phyloP scores from a whole-genome alignment of 306 rosid genomes.

The Lotus japonicus region DNA sequence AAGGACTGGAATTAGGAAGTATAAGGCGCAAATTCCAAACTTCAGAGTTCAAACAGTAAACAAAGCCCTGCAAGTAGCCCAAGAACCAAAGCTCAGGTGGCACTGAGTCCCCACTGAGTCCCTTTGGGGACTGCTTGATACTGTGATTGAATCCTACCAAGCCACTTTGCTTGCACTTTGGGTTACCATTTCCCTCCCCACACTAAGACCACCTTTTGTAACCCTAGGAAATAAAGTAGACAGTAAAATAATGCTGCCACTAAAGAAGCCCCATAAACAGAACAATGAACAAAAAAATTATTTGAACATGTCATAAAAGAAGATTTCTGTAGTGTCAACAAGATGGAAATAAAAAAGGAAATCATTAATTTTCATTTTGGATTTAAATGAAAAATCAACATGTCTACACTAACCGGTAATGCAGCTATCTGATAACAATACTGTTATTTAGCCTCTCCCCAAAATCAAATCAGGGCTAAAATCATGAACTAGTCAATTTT shows the following conservation, averaged over 20 bases:
- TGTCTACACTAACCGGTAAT: background rate
- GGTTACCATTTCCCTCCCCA: background rate
- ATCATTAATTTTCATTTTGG: background rate
- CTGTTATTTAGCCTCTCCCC: background rate
- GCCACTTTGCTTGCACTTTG: background rate
- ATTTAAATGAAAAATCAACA: background rate
- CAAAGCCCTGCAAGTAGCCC: background rate
- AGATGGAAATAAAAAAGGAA: background rate
- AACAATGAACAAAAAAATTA: background rate
- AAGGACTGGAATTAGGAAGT: background rate
- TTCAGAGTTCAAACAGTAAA: background rate
- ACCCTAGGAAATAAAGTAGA: background rate
- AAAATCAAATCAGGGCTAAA: background rate
- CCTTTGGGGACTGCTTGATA: background rate
- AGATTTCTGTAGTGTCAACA: background rate
- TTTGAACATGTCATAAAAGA: background rate
- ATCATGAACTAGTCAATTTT: background rate
- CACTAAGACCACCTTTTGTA: background rate
- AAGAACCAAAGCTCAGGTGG: background rate
- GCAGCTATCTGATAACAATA: background rate
- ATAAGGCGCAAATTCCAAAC: background rate
- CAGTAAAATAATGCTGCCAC: background rate
- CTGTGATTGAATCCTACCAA: background rate
- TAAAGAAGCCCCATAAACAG: background rate
- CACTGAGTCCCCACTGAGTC: background rate